Evolutionary conservation across 192 early-diverging fungal species (phyloP), one percentile per base, ranked within the genome.

Genomic region (Paraglomus brasilianum): DNA sequence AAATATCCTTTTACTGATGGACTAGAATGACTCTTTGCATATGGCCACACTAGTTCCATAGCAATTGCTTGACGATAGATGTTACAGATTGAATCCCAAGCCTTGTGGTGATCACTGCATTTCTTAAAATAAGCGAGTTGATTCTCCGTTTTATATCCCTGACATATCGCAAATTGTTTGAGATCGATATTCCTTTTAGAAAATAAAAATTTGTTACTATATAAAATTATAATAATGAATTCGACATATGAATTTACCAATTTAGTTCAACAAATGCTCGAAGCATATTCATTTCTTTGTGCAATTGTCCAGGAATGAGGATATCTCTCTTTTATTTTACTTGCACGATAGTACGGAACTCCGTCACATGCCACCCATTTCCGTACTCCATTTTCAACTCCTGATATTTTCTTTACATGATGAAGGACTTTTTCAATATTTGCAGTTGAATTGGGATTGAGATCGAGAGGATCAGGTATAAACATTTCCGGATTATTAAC

Each of bases 361-460:
- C 46, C 47, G 50, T 64, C 62, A 64, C 46, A 64, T 49, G 47
- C 47, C 1, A 64, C 46, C 22, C 30, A 64, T 64, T 64, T 64
- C 13, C 47, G 46, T 10, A 38, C 50, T 64, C 62, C 30, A 64
- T 64, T 14, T 14, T 64, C 39, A 49, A 64, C 15, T 36, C 30
- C 62, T 64, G 62, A 2, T 49, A 64, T 64, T 64, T 21, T 30
- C 40, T 64, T 36, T 24, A 64, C 50, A 24, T 64, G 62, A 14
- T 8, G 44, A 44, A 62, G 60, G 46, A 62, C 60, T n/a, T 62
- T 62, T 62, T 62, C 36, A 4, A 62, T 36, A 62, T 62, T 62
- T 45, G 21, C 1, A 45, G 46, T 62, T 22, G 44, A 44, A 62
- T 62, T 62, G 1, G 60, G 44, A 45, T 62, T 62, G 24, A 62